Conservation (phyloP, 139 green algal species). For the Chlamydomonas sp. region DNA sequence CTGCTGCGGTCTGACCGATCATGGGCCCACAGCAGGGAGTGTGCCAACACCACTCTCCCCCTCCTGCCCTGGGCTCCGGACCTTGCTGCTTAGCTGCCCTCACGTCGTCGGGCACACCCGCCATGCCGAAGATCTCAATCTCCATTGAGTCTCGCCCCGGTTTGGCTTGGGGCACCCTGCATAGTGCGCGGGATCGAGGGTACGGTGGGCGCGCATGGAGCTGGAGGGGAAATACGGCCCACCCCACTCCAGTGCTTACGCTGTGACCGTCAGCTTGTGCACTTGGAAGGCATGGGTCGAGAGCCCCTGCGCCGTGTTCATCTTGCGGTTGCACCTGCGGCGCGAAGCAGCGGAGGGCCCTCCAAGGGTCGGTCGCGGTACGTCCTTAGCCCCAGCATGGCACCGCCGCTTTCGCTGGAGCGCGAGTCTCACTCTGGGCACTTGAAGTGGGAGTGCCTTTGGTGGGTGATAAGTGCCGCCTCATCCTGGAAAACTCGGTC, state of each 20-base stretch:
- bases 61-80: background rate
- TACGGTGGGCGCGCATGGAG: background rate
- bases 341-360: constrained; percentile 69
- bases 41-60: too few relatives aligned
- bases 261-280: constrained; percentile 82
- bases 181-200: background rate
- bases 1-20: too few relatives aligned
- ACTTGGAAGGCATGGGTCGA: constrained; percentile 89
- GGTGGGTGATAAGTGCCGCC: constrained; percentile 87
- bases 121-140: constrained; percentile 94
- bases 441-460: constrained; percentile 91
- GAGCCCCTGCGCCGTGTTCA: constrained; percentile 83
- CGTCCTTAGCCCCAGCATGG: too few relatives aligned
- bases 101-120: constrained; percentile 81
- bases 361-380: constrained; percentile 56
- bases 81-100: constrained; percentile 49
- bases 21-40: too few relatives aligned
- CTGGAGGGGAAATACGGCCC: background rate
- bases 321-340: constrained; percentile 72
- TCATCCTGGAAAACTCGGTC: constrained; percentile 90
- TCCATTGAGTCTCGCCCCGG: constrained; percentile 79
- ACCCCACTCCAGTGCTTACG: constrained; percentile 47
- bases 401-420: too few relatives aligned
- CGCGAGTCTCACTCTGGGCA: constrained; percentile 70
- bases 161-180: constrained; percentile 77